phyloP scores from a whole-genome alignment of 768 basidiomycete species.

The Pulveroboletus ravenelii region DNA sequence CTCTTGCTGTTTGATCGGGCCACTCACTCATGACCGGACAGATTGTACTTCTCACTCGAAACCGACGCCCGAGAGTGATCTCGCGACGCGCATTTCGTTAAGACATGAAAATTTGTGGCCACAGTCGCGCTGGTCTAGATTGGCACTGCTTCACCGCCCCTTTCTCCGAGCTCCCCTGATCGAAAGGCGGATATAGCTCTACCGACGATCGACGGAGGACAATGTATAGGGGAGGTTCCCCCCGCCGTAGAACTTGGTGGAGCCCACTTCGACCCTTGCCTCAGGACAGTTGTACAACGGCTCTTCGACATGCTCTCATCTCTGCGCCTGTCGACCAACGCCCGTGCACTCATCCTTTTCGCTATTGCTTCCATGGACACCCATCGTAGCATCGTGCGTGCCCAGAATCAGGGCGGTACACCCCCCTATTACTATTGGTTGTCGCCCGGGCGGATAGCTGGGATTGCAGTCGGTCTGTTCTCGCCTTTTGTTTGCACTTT shows the following conservation, averaged over 20 bases:
- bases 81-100: too few relatives aligned
- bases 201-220: not conserved
- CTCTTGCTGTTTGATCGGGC: too few relatives aligned
- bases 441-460: constrained; percentile 24
- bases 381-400: constrained; percentile 3
- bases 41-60: too few relatives aligned
- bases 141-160: not conserved
- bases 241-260: not conserved
- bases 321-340: not conserved
- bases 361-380: constrained; percentile 5
- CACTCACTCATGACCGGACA: too few relatives aligned
- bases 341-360: not conserved
- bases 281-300: not conserved
- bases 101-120: too few relatives aligned
- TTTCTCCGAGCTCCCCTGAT: not conserved
- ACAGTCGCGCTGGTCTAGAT: too few relatives aligned
- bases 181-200: not conserved
- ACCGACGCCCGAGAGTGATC: too few relatives aligned
- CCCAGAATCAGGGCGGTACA: constrained; percentile 1
- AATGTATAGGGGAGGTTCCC: constrained; percentile 1
- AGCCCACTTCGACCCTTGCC: not conserved
- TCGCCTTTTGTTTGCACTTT: too few relatives aligned
- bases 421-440: constrained; percentile 17
- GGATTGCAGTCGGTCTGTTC: constrained; percentile 23
- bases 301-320: not conserved